Evolutionary conservation across 2,329 filamentous ascomycete species (phyloP), one percentile per base, ranked within the genome.

Genomic region (Colletotrichum cereale): DNA sequence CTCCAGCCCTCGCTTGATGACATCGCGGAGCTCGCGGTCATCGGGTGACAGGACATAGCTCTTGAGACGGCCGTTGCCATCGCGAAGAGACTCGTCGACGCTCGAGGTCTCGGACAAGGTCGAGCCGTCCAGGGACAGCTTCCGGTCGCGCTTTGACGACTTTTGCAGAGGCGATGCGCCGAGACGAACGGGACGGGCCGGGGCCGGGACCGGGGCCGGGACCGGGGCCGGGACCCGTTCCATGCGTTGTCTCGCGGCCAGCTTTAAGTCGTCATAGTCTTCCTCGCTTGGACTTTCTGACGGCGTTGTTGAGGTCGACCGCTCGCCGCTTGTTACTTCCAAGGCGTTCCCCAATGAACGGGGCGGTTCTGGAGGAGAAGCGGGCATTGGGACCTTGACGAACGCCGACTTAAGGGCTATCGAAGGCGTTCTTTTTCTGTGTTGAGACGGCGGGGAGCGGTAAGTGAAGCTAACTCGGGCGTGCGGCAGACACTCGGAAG

Each of bases 211-310:
- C 29, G 18, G 42, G 5, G 57, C 26, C 58, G 29, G 44, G 57
- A n/a, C 52, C n/a, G n/a, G 34, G 21, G 29, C 42, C 29, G 18
- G 42, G 5, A 50, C 26, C 60, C 21, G 50, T 38, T 42, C 42
- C 18, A 58, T 47, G 31, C 31, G 48, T 21, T 40, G 40, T 53
- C 31, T 66, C 52, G 26, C 67, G 5, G 66, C 42, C 10, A 24
- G 40, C 38, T 48, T 72, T 24, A 60, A 44, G 21, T 83, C 80
- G 40, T 86, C 83, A 57, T 85, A 85, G 66, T 86, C 84, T 73
- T 86, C 84, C 65, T 84, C 84, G 47, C 83, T 86, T 2, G 83
- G 78, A 18, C 80, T 84, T 18, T 84, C 84, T 2, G 82, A 84
- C 40, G 76, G 73, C 71, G 74, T 42, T 5, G 65, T 34, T n/a